Evolutionary conservation across 1,284 basidiomycete genomes (phyloP), one percentile per base, ranked within the genome.

Genomic region (Omphalotus olearius): DNA sequence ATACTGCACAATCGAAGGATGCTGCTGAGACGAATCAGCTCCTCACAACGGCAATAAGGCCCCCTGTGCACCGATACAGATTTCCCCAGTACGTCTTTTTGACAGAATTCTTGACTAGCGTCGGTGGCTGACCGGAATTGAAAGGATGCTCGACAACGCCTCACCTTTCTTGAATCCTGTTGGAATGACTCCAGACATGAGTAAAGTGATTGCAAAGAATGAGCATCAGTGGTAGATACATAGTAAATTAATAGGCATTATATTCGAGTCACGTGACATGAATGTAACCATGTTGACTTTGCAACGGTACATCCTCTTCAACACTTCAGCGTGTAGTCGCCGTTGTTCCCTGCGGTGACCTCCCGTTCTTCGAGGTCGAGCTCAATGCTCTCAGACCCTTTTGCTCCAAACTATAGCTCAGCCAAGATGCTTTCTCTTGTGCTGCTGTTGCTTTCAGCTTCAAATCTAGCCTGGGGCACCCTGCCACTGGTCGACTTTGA

Each of bases 401-500:
- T 13, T 23, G 23, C 23, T 23, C 23, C 23, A 2, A 23, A 23
- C 23, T 23, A 2, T 13, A 23, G 6, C 41, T 42, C 23, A 13
- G 30, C 30, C 30, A 37, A 26, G 35, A 50, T 50, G 41, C 10
- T 50, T 14, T 59, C 48, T 18, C 59, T 56, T 30, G 59, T 55
- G 41, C 28, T 52, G 16, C 39, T 52, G 6, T 28, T 47, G 33
- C 45, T 52, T 16, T 26, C 45, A 25, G 36, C 30, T 17, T 20
- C 65, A 35, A 57, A 67, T 66, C 58, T 66, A 63, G 81, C 69
- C 52, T 69, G 73, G 56, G 83, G 87, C 11, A 70, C 80, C 46
- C 69, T 89, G 43, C 93, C 93, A 33, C 77, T 82, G 61, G 83
- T 97, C 69, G 92, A 97, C 71, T 96, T 91, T 67, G 76, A 87